Evolutionary conservation across 2,329 filamentous ascomycete genomes (phyloP).

Genomic region (Colletotrichum melonis): DNA sequence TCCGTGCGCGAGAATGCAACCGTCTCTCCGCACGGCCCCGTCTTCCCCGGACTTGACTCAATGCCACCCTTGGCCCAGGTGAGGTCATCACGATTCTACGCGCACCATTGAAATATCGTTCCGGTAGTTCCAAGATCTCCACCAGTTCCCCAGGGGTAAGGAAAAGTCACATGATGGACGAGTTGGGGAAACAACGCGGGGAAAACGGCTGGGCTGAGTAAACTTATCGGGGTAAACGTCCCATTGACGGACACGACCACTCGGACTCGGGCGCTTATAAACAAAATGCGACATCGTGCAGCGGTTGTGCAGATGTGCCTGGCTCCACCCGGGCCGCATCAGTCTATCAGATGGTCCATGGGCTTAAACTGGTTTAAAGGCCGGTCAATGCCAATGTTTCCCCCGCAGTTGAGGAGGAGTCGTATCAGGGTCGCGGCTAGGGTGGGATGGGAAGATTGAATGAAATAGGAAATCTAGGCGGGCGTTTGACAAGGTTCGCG

Average conservation of each 20-base stretch:
- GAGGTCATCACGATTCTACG: slow-evolving; percentile 32
- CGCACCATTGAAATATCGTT: slow-evolving; percentile 31
- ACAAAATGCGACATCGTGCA: slow-evolving; percentile 4
- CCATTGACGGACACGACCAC: background rate
- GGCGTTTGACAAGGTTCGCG: background rate
- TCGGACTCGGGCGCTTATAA: slow-evolving; percentile 27
- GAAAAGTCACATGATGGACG: background rate
- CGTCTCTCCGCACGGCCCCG: slow-evolving; percentile 17
- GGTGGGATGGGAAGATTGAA: background rate
- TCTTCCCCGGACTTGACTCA: slow-evolving; percentile 14
- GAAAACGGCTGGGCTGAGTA: background rate
- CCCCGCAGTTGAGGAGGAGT: slow-evolving; percentile 22
- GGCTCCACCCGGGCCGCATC: slow-evolving; percentile 7
- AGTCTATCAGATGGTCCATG: background rate
- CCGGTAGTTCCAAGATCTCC: background rate
- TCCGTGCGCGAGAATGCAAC: slow-evolving; percentile 1
- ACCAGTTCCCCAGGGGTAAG: background rate
- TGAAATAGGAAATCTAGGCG: background rate
- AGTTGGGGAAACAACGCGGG: background rate
- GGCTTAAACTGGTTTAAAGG: background rate
- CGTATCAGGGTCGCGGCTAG: background rate
- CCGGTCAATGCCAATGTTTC: background rate
- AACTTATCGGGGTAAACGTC: background rate
- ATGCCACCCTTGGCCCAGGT: background rate
- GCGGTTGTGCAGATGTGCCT: background rate